phyloP scores from a whole-genome alignment of 169 alveolate genomes.

The Cryptosporidium tyzzeri region DNA sequence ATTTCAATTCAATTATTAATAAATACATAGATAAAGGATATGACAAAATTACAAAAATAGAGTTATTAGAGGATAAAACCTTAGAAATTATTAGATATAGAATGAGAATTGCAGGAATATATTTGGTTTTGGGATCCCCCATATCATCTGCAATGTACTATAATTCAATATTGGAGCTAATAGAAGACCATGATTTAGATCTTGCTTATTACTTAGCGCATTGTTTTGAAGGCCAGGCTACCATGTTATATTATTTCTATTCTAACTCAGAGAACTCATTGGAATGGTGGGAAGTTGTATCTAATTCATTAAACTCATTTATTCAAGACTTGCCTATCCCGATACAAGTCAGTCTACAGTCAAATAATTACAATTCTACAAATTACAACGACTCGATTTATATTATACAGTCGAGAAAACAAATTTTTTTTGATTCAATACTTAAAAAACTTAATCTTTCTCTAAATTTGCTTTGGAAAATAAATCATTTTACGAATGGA shows the following conservation, averaged over 20 bases:
- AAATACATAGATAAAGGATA: slow-evolving; percentile 1
- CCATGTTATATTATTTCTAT: slow-evolving; percentile 19
- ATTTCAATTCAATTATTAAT: slow-evolving; percentile 5
- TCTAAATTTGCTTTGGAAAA: slow-evolving; percentile 4
- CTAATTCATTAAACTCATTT: slow-evolving; percentile 37
- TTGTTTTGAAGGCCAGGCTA: slow-evolving; percentile 51
- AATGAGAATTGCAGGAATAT: slow-evolving; percentile 16
- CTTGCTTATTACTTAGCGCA: slow-evolving; percentile 2
- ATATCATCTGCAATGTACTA: slow-evolving; percentile 41
- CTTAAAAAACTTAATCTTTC: slow-evolving; percentile 27
- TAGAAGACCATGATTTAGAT: slow-evolving; percentile 23
- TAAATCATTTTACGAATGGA: not conserved
- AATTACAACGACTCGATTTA: not conserved
- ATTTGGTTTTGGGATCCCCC: slow-evolving; percentile 30
- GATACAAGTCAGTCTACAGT: slow-evolving; percentile 28
- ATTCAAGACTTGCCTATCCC: slow-evolving; percentile 50
- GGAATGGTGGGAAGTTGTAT: slow-evolving; percentile 69
- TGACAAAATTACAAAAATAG: not conserved
- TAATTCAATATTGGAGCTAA: slow-evolving; percentile 14
- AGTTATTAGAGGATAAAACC: not conserved
- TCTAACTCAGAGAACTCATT: not conserved
- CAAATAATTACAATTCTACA: not conserved
- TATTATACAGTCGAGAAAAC: slow-evolving; percentile 41
- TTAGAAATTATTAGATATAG: not conserved
- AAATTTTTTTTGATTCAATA: slow-evolving; percentile 34